Evolutionary conservation across 768 basidiomycete genomes (phyloP), one percentile per base, ranked within the genome.

Genomic region (Lentinula sp.): DNA sequence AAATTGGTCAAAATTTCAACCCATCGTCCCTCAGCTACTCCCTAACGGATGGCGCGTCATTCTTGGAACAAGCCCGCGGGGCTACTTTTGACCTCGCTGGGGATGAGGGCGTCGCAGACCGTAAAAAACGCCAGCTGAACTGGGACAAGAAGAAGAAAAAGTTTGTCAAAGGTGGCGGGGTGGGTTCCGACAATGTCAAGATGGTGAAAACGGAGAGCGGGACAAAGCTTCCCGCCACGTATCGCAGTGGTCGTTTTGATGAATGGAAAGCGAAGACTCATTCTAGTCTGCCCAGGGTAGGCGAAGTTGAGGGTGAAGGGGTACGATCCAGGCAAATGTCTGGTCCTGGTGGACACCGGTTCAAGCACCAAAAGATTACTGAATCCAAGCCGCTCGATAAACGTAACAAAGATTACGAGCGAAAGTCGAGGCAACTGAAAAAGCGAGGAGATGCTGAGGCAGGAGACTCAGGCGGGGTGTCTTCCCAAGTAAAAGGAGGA

Each of bases 61-160:
- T 98, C 67, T 85, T 83, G 33, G 86, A 87, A 66, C 94, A 96
- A 77, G 93, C 93, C 4, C 81, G 82, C 20, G 81, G 81, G 33
- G 87, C 86, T 7, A 81, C 90, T 0, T 93, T 98, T 63, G 95
- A 97, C 71, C 81, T 98, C 32, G 77, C 84, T 2, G 87, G 85
- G 13, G 93, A 98, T 66, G 90, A 93, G 50, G 87, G 81, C 7
- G 72, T 80, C 10, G 79, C 81, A 9, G 77, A 81, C 20, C 80
- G 84, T 37, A 81, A 83, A 55, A 85, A 81, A 60, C 81, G 82
- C 42, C 88, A 86, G 58, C 70, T 92, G 68, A 87, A 80, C 33
- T 99, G 97, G 97, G 95, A 98, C 74, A 91, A 92, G 69, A 95
- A 95, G 76, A 95, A 92, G 76, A 97, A 97, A 72, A 93, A 90